Conservation (phyloP, 148 eudicot species). For the Dianthus caryophyllus region DNA sequence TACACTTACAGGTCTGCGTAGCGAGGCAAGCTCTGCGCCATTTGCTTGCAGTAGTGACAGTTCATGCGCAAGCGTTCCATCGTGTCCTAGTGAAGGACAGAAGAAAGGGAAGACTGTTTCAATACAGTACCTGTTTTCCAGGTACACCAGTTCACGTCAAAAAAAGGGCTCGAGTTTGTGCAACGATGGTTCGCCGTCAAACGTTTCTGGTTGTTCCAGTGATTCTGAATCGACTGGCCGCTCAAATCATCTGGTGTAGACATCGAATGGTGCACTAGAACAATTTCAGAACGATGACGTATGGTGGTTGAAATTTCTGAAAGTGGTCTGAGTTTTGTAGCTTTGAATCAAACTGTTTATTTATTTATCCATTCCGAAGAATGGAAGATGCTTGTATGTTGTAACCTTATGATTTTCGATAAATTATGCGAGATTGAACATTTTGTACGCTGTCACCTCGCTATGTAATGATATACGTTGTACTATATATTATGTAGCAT, state of each 20-base stretch:
- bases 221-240: constrained; percentile 25
- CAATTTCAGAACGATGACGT: too few relatives aligned
- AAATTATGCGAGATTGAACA: not conserved
- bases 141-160: constrained; percentile 22
- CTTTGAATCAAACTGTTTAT: too few relatives aligned
- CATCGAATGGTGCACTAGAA: not conserved
- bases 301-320: not conserved
- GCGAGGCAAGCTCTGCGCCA: constrained; percentile 14
- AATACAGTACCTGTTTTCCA: constrained; percentile 30
- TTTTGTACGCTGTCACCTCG: not conserved
- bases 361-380: not conserved
- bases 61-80: constrained; percentile 6
- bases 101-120: constrained; percentile 18
- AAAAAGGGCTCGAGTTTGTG: constrained; percentile 11
- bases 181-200: constrained; percentile 14
- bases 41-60: not conserved
- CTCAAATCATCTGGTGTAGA: constrained; percentile 13
- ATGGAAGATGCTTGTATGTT: not conserved
- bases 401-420: not conserved
- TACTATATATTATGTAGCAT: too few relatives aligned
- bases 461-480: not conserved
- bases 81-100: not conserved
- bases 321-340: not conserved
- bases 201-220: constrained; percentile 14
- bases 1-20: not conserved